Evolutionary conservation across 345 rosid species (phyloP).

Genomic region (Gossypium arboreum): DNA sequence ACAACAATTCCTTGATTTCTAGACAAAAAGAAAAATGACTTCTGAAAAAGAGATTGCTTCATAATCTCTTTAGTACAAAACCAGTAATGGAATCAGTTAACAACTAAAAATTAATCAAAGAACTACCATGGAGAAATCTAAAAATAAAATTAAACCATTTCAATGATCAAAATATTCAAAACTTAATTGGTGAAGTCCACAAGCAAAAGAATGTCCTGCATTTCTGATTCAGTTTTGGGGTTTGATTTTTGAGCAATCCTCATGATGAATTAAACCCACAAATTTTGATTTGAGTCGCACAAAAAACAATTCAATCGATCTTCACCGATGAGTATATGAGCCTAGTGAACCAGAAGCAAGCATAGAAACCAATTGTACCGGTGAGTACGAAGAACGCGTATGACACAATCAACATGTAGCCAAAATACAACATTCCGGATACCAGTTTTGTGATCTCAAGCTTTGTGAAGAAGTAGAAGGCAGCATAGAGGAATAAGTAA

Average conservation of each 20-base stretch:
- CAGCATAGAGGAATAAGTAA: slow-evolving; percentile 81
- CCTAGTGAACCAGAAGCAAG: slow-evolving; percentile 92
- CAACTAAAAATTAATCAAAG: slow-evolving; percentile 6
- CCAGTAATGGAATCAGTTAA: neutral
- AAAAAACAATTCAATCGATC: slow-evolving; percentile 39
- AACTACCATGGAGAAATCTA: slow-evolving; percentile 18
- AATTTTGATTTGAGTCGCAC: no score
- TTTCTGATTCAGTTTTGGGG: slow-evolving; percentile 7
- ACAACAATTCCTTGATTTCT: no score
- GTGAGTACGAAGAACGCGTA: slow-evolving; percentile 79
- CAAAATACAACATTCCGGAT: slow-evolving; percentile 75
- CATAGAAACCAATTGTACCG: slow-evolving; percentile 82
- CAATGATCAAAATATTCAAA: slow-evolving; percentile 25
- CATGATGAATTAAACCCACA: neutral
- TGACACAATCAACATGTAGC: slow-evolving; percentile 80
- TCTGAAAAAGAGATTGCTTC: neutral
- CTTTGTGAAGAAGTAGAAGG: slow-evolving; percentile 86
- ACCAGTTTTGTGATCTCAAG: slow-evolving; percentile 82
- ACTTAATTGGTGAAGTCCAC: slow-evolving; percentile 3
- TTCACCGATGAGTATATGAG: slow-evolving; percentile 84
- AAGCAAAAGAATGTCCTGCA: neutral
- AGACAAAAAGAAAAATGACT: no score
- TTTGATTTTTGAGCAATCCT: neutral
- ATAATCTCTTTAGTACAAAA: slow-evolving; percentile 17
- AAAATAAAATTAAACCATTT: slow-evolving; percentile 15